These are phyloP conservation scores for Yamadazyma philogaea DNA, from an alignment of 805 yeast species.

Conservation along the genomic window DNA sequence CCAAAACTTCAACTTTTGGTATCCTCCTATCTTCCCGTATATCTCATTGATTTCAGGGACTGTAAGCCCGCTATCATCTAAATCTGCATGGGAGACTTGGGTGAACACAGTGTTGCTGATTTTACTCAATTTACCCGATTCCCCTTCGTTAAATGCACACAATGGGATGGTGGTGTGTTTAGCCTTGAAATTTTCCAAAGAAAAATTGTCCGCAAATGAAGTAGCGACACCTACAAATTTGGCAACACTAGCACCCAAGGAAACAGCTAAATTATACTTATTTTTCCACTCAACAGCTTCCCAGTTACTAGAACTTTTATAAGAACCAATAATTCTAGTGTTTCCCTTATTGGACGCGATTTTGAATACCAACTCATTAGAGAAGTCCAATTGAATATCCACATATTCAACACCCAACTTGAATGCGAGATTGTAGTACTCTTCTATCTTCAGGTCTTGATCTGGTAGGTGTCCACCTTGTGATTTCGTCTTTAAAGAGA, in stretches of 20 bases:
- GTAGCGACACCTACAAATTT: slow-evolving; percentile 82
- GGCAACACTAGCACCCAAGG: slow-evolving; percentile 65
- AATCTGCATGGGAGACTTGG: slow-evolving; percentile 73
- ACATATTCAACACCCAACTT: slow-evolving; percentile 77
- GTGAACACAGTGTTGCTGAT: slow-evolving; percentile 73
- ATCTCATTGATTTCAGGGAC: slow-evolving; percentile 61
- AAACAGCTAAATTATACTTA: slow-evolving; percentile 63
- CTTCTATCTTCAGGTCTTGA: slow-evolving; percentile 44
- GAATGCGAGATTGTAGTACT: slow-evolving; percentile 59
- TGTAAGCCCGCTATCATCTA: slow-evolving; percentile 62
- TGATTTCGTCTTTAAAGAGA: slow-evolving; percentile 69
- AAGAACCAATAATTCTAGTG: slow-evolving; percentile 76
- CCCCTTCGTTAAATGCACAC: slow-evolving; percentile 82
- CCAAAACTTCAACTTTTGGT: slow-evolving; percentile 54
- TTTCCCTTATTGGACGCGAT: slow-evolving; percentile 52
- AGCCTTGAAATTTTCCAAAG: slow-evolving; percentile 65
- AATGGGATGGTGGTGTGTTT: slow-evolving; percentile 58
- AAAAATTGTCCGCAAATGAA: slow-evolving; percentile 62
- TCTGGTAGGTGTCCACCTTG: slow-evolving; percentile 87
- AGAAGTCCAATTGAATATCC: slow-evolving; percentile 74
- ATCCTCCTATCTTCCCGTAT: slow-evolving; percentile 60
- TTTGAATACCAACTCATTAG: slow-evolving; percentile 51
- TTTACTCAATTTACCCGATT: slow-evolving; percentile 71
- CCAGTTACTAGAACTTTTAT: slow-evolving; percentile 64
- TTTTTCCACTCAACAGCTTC: slow-evolving; percentile 67